Percentiles rank a stretch among this genome's conserved stretches.
Conservation (phyloP, 1,284 basidiomycete species). For the Salmacisia buchloeana region DNA sequence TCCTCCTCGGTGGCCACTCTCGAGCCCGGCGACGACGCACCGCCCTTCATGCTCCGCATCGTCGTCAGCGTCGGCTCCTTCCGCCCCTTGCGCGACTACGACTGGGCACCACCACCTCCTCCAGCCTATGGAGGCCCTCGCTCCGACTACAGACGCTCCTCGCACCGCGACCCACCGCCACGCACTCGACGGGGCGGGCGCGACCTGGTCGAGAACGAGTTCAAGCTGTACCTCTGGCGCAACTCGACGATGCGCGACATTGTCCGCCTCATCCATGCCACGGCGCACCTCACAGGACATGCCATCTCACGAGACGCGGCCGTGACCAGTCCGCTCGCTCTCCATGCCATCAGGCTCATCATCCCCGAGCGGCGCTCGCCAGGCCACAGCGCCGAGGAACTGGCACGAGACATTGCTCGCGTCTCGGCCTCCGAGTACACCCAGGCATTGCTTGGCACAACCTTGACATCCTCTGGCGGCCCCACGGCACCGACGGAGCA, state of each 20-base stretch:
- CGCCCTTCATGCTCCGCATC: background rate
- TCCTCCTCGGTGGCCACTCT: background rate
- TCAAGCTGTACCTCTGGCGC: constrained; percentile 7
- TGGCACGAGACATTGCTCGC: background rate
- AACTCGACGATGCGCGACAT: constrained; percentile 1
- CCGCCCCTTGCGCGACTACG: background rate
- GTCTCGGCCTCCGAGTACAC: background rate
- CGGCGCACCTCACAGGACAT: background rate
- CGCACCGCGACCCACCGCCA: too few relatives aligned
- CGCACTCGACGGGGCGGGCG: background rate
- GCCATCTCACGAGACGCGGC: background rate
- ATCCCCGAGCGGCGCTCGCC: background rate
- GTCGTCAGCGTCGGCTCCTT: background rate
- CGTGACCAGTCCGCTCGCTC: background rate
- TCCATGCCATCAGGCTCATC: background rate
- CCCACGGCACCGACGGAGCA: too few relatives aligned
- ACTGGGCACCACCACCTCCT: background rate
- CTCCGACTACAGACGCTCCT: background rate
- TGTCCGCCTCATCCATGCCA: background rate
- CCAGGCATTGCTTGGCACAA: background rate
- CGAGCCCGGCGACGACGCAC: constrained; percentile 2
- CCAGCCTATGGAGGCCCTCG: background rate
- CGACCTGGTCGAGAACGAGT: background rate
- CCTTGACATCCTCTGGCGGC: too few relatives aligned
- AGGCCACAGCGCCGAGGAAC: background rate